phyloP scores from a whole-genome alignment of 1,284 basidiomycete species.

The Leccinum cinnamomeum region DNA sequence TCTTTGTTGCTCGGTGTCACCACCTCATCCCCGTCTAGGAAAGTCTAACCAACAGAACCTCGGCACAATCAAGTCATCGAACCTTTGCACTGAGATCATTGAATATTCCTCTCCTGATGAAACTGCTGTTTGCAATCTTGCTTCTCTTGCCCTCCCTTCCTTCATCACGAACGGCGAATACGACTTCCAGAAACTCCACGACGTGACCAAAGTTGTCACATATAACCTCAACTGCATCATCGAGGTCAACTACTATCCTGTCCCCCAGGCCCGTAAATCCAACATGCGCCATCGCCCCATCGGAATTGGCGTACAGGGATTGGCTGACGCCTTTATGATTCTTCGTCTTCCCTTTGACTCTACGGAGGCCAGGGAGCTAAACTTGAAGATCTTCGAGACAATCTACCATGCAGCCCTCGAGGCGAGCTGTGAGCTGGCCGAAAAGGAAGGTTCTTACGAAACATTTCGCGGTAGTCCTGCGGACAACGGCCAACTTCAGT shows the following conservation, averaged over 20 bases:
- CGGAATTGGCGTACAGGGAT: conserved; percentile 96
- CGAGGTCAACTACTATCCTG: conserved; percentile 93
- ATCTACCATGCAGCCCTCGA: conserved; percentile 98
- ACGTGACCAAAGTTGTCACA: conserved; percentile 89
- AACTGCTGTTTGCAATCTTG: conserved; percentile 98
- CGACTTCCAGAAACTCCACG: conserved; percentile 95
- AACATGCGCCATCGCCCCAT: conserved; percentile 99
- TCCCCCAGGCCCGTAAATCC: conserved; percentile 86
- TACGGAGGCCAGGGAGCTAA: conserved; percentile 82
- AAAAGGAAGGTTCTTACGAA: conserved; percentile 82
- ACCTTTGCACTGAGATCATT: conserved; percentile 99
- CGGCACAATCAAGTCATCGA: conserved; percentile 99
- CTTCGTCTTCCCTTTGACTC: conserved; percentile 97
- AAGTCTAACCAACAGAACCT: conserved; percentile 99
- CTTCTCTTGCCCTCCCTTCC: conserved; percentile 92
- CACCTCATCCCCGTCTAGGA: conserved; percentile 41
- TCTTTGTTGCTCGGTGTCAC: neutral
- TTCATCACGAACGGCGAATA: conserved; percentile 78
- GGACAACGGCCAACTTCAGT: conserved; percentile 87
- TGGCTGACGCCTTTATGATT: conserved; percentile 98
- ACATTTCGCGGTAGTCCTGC: conserved; percentile 93
- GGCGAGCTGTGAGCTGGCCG: conserved; percentile 89
- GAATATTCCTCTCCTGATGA: conserved; percentile 98
- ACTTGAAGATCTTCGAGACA: conserved; percentile 98
- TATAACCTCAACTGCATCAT: conserved; percentile 96